phyloP scores from a whole-genome alignment of 441 rosid genomes.

The Gossypium davidsonii region DNA sequence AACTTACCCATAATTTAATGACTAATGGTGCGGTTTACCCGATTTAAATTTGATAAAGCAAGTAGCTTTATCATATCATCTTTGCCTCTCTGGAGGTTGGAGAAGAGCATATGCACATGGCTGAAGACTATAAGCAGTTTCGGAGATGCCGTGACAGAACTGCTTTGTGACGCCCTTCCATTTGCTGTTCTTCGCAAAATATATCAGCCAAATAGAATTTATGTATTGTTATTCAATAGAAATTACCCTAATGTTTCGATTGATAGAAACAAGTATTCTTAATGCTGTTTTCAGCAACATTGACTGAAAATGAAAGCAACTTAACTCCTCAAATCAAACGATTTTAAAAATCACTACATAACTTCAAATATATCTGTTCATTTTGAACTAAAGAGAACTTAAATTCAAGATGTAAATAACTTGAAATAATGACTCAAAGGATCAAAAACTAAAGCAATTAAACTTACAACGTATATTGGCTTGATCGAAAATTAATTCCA shows the following conservation, averaged over 20 bases:
- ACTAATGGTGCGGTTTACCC: too few relatives aligned
- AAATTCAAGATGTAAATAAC: too few relatives aligned
- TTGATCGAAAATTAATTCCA: too few relatives aligned
- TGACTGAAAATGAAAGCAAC: neutral
- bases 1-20: too few relatives aligned
- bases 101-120: neutral
- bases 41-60: neutral
- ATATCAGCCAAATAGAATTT: neutral
- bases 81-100: neutral
- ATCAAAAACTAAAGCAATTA: too few relatives aligned
- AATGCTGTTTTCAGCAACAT: neutral
- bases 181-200: neutral
- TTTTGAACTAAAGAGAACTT: too few relatives aligned
- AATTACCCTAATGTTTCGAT: neutral
- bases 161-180: neutral
- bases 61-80: neutral
- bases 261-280: constrained; percentile 18
- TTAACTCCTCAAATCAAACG: neutral
- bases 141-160: neutral
- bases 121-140: neutral
- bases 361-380: too few relatives aligned
- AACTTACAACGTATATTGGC: too few relatives aligned
- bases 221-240: neutral
- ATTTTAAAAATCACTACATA: neutral
- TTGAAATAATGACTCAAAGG: too few relatives aligned